These are phyloP conservation scores for Vitis hybrid DNA, from an alignment of 177 flowering plant species.

Conservation along the genomic window DNA sequence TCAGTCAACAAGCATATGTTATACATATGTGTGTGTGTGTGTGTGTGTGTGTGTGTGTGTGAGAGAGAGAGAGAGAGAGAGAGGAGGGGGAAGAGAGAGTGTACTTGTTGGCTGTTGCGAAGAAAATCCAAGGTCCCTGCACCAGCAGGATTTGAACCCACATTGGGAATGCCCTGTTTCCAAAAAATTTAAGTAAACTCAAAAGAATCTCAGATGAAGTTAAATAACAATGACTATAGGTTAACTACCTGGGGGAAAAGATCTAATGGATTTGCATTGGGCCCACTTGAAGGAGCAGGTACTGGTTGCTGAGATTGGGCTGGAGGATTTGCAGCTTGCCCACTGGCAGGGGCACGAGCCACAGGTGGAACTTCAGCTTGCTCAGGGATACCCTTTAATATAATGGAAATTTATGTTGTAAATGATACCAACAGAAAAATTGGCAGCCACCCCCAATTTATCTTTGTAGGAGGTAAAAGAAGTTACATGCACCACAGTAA, in stretches of 20 bases:
- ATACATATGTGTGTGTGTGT: too few relatives aligned
- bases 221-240: not conserved
- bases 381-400: slow-evolving; percentile 78
- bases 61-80: not conserved
- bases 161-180: slow-evolving; percentile 69
- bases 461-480: too few relatives aligned
- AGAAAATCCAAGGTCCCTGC: slow-evolving; percentile 79
- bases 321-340: slow-evolving; percentile 40
- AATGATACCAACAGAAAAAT: not conserved
- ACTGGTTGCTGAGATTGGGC: slow-evolving; percentile 50
- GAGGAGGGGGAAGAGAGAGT: not conserved
- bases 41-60: too few relatives aligned
- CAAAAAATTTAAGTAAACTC: slow-evolving; percentile 4
- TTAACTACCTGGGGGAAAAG: slow-evolving; percentile 76
- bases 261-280: slow-evolving; percentile 87
- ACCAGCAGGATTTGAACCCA: slow-evolving; percentile 65
- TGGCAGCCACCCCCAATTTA: too few relatives aligned
- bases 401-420: not conserved
- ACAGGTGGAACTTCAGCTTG: slow-evolving; percentile 75
- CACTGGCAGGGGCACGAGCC: slow-evolving; percentile 42
- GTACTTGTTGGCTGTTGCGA: slow-evolving; percentile 86
- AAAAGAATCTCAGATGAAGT: not conserved
- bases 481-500: too few relatives aligned
- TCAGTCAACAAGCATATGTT: too few relatives aligned
- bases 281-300: slow-evolving; percentile 62